phyloP scores from a whole-genome alignment of 2,329 filamentous ascomycete species.

The Gaeumannomyces tritici region DNA sequence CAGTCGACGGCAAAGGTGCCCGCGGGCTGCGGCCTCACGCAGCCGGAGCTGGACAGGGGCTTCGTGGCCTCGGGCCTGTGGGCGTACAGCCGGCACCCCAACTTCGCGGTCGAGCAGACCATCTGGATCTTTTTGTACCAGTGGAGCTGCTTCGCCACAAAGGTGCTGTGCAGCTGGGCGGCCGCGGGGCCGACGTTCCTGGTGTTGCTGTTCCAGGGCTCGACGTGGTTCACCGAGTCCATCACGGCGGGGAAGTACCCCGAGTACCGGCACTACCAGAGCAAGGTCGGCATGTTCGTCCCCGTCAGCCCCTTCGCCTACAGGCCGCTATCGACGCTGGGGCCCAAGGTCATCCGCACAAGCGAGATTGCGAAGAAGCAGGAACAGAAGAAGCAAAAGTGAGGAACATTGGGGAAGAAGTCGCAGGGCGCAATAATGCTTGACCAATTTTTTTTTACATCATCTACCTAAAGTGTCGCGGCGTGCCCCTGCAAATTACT shows the following conservation, averaged over 20 bases:
- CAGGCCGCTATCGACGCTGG: conserved; percentile 17
- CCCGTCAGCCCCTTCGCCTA: conserved; percentile 45
- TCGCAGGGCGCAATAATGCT: too few species aligned
- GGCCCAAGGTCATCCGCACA: conserved; percentile 38
- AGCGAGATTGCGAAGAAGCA: conserved; percentile 36
- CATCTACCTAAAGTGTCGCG: background rate
- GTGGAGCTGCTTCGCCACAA: conserved; percentile 72
- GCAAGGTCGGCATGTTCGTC: conserved; percentile 72
- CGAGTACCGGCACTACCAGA: conserved; percentile 79
- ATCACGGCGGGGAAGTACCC: conserved; percentile 77
- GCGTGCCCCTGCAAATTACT: background rate
- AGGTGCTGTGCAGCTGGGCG: conserved; percentile 69
- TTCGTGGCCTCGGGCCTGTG: conserved; percentile 81
- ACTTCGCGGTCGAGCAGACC: conserved; percentile 85
- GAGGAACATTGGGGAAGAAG: background rate
- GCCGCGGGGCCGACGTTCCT: conserved; percentile 59
- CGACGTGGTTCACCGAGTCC: conserved; percentile 76
- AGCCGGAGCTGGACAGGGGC: conserved; percentile 77
- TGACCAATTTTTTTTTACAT: background rate
- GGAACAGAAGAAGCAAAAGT: conserved; percentile 18
- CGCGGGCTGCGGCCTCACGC: conserved; percentile 38
- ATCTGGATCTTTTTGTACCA: conserved; percentile 85
- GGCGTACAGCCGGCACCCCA: conserved; percentile 84
- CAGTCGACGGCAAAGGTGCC: conserved; percentile 63
- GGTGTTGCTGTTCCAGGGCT: conserved; percentile 77